Evolutionary conservation across 148 eudicot species (phyloP).

Genomic region (Agrostemma githago): DNA sequence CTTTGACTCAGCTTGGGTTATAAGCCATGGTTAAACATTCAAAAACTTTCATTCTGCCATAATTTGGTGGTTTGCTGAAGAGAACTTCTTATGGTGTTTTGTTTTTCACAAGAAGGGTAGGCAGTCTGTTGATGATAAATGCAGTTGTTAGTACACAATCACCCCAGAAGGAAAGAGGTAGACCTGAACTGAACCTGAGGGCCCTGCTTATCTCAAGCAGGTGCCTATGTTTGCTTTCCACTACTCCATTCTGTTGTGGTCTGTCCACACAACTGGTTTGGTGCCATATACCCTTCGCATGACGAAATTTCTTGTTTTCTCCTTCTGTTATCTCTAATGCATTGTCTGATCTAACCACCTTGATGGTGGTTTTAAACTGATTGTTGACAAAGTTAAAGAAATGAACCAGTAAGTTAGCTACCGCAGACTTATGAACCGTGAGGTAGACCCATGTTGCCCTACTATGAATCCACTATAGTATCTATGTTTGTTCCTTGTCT

Average conservation of each 20-base stretch:
- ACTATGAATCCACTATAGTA: too few species aligned
- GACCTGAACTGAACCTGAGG: not conserved
- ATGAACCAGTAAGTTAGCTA: not conserved
- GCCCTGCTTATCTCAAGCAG: conserved; percentile 2
- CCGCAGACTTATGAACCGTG: not conserved
- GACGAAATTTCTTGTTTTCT: not conserved
- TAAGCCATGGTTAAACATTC: not conserved
- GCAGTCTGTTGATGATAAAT: not conserved
- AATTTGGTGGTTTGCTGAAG: not conserved
- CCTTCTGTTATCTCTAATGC: not conserved
- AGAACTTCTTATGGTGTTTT: not conserved
- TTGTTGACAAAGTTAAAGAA: not conserved
- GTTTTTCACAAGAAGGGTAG: not conserved
- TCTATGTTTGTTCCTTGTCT: too few species aligned
- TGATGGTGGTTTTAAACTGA: not conserved
- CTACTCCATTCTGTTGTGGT: not conserved
- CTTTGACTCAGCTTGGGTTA: not conserved
- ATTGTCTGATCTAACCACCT: not conserved
- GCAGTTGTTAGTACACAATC: not conserved
- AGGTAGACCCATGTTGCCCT: not conserved
- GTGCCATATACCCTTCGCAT: not conserved
- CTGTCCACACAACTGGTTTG: not conserved
- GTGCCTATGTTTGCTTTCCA: not conserved
- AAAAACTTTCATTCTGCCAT: not conserved
- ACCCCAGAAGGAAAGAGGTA: conserved; percentile 4